phyloP scores from a whole-genome alignment of 73 alveolate species.

The Tetrahymena elliotti region DNA sequence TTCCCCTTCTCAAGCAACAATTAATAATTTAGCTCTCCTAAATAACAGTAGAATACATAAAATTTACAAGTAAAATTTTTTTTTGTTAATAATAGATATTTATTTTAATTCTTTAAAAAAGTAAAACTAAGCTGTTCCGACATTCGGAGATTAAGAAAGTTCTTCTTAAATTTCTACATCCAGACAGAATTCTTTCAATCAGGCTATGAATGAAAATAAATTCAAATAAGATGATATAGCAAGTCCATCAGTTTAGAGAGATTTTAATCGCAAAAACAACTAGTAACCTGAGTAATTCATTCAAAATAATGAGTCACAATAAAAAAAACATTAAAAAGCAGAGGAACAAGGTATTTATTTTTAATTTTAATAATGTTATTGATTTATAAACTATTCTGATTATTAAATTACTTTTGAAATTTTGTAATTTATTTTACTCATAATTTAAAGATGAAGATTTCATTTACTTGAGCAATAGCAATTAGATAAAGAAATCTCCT shows the following conservation, averaged over 20 bases:
- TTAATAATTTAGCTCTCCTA: background rate
- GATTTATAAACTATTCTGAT: too few relatives aligned
- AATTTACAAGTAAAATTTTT: background rate
- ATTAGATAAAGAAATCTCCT: background rate
- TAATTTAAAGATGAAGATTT: background rate
- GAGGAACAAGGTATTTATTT: too few relatives aligned
- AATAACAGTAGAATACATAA: background rate
- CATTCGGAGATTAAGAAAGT: background rate
- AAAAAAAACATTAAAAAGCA: too few relatives aligned
- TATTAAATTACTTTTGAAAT: too few relatives aligned
- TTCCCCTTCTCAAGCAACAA: background rate
- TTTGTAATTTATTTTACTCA: too few relatives aligned
- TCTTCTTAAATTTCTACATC: background rate
- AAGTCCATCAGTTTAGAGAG: background rate
- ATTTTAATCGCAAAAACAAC: background rate
- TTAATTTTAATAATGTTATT: too few relatives aligned
- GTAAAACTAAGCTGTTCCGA: background rate
- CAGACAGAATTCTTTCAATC: background rate
- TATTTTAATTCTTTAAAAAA: background rate
- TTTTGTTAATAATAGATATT: background rate
- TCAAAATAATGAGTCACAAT: background rate
- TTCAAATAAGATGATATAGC: background rate
- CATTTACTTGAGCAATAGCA: background rate
- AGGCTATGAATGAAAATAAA: background rate
- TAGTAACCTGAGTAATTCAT: background rate